Percentiles rank a stretch among this genome's conserved stretches.
phyloP scores from a whole-genome alignment of 1,139 yeast genomes.

The Yamadazyma sp. region DNA sequence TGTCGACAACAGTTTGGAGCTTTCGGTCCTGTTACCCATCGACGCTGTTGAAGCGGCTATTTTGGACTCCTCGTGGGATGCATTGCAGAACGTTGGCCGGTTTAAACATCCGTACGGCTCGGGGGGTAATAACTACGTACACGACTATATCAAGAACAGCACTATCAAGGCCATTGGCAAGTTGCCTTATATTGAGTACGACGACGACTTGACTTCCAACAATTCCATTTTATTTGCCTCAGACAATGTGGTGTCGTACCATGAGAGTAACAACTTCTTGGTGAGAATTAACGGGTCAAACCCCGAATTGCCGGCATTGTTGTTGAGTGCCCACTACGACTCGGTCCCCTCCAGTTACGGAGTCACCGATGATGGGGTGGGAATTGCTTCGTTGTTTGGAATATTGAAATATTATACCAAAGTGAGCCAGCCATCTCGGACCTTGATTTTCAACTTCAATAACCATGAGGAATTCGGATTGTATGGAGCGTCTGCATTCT shows the following conservation, averaged over 20 bases:
- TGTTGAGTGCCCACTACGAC: slow-evolving; percentile 85
- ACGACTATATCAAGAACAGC: slow-evolving; percentile 57
- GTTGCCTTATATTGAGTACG: slow-evolving; percentile 43
- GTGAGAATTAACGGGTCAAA: slow-evolving; percentile 70
- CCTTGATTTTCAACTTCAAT: slow-evolving; percentile 80
- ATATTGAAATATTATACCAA: slow-evolving; percentile 52
- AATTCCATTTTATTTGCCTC: slow-evolving; percentile 44
- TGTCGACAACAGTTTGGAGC: slow-evolving; percentile 37
- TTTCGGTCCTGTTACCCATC: slow-evolving; percentile 41
- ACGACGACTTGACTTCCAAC: slow-evolving; percentile 47
- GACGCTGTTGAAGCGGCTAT: slow-evolving; percentile 36
- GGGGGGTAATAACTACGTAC: slow-evolving; percentile 71
- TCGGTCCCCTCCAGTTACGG: slow-evolving; percentile 88
- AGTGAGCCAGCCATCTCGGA: slow-evolving; percentile 59
- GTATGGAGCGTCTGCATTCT: slow-evolving; percentile 76
- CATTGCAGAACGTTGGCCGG: slow-evolving; percentile 64
- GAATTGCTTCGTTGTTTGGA: slow-evolving; percentile 82
- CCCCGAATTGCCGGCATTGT: slow-evolving; percentile 57
- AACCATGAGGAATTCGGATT: slow-evolving; percentile 91
- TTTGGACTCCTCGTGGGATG: slow-evolving; percentile 59
- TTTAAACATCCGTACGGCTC: slow-evolving; percentile 79
- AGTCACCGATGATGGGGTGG: slow-evolving; percentile 92
- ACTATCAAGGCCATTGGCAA: slow-evolving; percentile 32
- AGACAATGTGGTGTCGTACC: slow-evolving; percentile 48
- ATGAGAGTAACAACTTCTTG: slow-evolving; percentile 75